These are phyloP conservation scores for Chrysanthemum makinoi DNA, from an alignment of 129 eudicot species.

Conservation along the genomic window DNA sequence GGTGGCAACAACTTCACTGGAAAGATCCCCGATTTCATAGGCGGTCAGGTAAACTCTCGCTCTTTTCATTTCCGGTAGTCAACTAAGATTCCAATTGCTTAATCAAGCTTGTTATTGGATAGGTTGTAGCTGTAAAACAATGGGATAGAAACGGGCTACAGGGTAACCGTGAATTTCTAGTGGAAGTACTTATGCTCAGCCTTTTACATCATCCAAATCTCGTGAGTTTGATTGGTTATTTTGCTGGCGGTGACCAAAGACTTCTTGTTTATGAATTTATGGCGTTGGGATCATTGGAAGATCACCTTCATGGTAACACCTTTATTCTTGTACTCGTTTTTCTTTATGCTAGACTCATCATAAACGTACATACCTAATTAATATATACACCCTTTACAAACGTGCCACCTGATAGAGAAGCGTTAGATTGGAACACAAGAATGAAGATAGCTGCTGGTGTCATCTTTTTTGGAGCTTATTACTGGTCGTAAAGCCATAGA, in stretches of 20 bases:
- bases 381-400: constrained; percentile 30
- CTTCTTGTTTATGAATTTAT: constrained; percentile 80
- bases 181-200: constrained; percentile 79
- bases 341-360: too few relatives aligned
- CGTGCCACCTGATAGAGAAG: constrained; percentile 42
- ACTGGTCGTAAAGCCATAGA: constrained; percentile 71
- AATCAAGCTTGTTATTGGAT: background rate
- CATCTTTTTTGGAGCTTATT: constrained; percentile 58
- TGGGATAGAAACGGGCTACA: constrained; percentile 78
- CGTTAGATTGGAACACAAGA: constrained; percentile 65
- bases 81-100: too few relatives aligned
- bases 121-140: constrained; percentile 76
- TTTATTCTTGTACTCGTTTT: background rate
- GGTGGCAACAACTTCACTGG: constrained; percentile 62
- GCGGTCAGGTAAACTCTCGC: constrained; percentile 30
- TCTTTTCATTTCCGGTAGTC: too few relatives aligned
- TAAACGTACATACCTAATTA: background rate
- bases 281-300: constrained; percentile 73
- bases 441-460: constrained; percentile 60
- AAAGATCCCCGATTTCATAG: constrained; percentile 65
- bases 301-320: constrained; percentile 61
- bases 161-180: constrained; percentile 69
- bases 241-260: constrained; percentile 71
- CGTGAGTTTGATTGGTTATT: constrained; percentile 72
- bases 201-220: constrained; percentile 73